Conservation (phyloP, 257 asterid species). For the Thymus quinquecostatus region DNA sequence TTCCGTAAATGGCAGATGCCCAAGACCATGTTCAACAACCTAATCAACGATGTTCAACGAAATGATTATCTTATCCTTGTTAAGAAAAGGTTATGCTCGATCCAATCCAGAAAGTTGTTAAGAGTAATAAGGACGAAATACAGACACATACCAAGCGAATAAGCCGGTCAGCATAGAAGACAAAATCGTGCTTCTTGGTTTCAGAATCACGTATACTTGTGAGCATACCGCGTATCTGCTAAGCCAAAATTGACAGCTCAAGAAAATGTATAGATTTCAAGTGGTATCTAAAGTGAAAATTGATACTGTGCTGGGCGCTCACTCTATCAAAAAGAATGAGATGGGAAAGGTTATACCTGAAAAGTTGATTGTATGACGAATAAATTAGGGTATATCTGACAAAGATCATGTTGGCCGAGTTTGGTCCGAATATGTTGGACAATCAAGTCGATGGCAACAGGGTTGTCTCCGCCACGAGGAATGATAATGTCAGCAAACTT, state of each 20-base stretch:
- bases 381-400: constrained; percentile 81
- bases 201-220: constrained; percentile 96
- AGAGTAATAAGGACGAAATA: neutral
- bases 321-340: constrained; percentile 18
- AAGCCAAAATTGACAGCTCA: constrained; percentile 33
- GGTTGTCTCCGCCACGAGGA: constrained; percentile 99
- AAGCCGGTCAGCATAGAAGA: constrained; percentile 87
- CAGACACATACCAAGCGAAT: constrained; percentile 76
- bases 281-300: neutral
- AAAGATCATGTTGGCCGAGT: constrained; percentile 23
- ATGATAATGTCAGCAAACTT: constrained; percentile 94
- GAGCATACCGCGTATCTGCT: constrained; percentile 97
- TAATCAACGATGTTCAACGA: constrained; percentile 26
- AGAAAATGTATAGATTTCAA: constrained; percentile 4
- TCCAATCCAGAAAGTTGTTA: neutral
- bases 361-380: constrained; percentile 93
- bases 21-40: constrained; percentile 99
- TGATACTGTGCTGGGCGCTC: neutral
- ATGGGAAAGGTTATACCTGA: constrained; percentile 59
- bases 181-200: constrained; percentile 84
- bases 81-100: neutral
- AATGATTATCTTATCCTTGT: too few species aligned
- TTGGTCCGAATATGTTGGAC: constrained; percentile 96
- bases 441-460: constrained; percentile 94
- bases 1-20: constrained; percentile 96